A percentile compares a stretch with the other conserved stretches of the same genome.
phyloP scores from a whole-genome alignment of 2,329 filamentous ascomycete genomes.

The Hymenoscyphus salicellus region DNA sequence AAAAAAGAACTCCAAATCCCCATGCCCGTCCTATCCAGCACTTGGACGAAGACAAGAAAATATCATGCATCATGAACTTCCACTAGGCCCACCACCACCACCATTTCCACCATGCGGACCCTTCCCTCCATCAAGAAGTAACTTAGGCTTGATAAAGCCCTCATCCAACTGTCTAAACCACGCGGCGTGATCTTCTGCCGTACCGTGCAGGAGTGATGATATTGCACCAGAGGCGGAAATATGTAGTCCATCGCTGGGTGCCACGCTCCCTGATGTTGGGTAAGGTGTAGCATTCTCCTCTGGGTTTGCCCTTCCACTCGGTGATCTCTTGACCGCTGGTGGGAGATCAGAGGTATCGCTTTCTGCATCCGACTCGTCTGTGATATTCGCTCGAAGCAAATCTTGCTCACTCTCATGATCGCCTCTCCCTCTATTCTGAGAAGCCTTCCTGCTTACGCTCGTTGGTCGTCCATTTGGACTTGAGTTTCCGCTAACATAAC shows the following conservation, averaged over 20 bases:
- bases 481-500: conserved; percentile 40
- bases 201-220: conserved; percentile 71
- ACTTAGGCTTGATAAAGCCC: conserved; percentile 88
- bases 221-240: conserved; percentile 71
- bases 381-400: conserved; percentile 49
- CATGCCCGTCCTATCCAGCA: conserved; percentile 12
- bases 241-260: conserved; percentile 37
- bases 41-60: conserved; percentile 5
- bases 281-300: conserved; percentile 27
- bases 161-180: conserved; percentile 93
- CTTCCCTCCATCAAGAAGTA: conserved; percentile 70
- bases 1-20: conserved; percentile 3
- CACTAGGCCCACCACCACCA: conserved; percentile 29
- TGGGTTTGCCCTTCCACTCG: conserved; percentile 13
- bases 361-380: conserved; percentile 58
- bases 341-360: conserved; percentile 66
- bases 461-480: conserved; percentile 37
- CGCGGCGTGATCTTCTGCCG: conserved; percentile 81
- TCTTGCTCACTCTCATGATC: conserved; percentile 54
- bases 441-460: conserved; percentile 54
- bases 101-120: conserved; percentile 29
- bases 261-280: conserved; percentile 33
- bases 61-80: conserved; percentile 7
- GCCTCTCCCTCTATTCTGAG: conserved; percentile 37
- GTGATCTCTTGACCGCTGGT: conserved; percentile 49